A percentile compares a stretch with the other conserved stretches of the same genome.
phyloP scores from a whole-genome alignment of 805 yeast species.

The Candida gorgasii region DNA sequence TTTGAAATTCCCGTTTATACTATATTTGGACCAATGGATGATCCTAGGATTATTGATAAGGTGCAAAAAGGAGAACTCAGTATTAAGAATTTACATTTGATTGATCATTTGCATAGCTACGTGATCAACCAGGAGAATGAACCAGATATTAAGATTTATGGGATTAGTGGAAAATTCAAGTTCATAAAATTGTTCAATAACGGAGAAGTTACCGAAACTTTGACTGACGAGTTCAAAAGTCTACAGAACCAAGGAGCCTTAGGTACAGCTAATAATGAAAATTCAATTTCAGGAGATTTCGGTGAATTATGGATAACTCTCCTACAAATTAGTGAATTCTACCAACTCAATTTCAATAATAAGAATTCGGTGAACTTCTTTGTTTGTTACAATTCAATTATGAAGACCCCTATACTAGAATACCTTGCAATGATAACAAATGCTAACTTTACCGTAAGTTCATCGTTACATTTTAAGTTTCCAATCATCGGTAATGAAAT shows the following conservation, averaged over 20 bases:
- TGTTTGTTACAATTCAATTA: constrained; percentile 68
- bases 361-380: constrained; percentile 58
- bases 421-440: constrained; percentile 66
- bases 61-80: constrained; percentile 54
- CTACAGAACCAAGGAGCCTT: too few relatives aligned
- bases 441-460: constrained; percentile 73
- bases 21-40: constrained; percentile 76
- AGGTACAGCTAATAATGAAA: constrained; percentile 2
- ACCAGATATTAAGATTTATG: constrained; percentile 54
- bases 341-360: constrained; percentile 17
- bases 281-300: constrained; percentile 23
- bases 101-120: constrained; percentile 58
- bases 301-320: constrained; percentile 77
- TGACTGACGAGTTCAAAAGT: too few relatives aligned
- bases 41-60: constrained; percentile 63
- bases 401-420: constrained; percentile 66
- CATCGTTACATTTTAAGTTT: constrained; percentile 69
- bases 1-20: constrained; percentile 70
- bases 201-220: constrained; percentile 10
- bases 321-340: constrained; percentile 67
- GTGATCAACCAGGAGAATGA: constrained; percentile 42
- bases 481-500: constrained; percentile 70
- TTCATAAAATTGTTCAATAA: constrained; percentile 57
- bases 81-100: constrained; percentile 58
- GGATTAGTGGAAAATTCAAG: constrained; percentile 71